Base-by-base conservation (phyloP, 1,284 basidiomycete species). In the Austroboletus novae-zelandiae region DNA sequence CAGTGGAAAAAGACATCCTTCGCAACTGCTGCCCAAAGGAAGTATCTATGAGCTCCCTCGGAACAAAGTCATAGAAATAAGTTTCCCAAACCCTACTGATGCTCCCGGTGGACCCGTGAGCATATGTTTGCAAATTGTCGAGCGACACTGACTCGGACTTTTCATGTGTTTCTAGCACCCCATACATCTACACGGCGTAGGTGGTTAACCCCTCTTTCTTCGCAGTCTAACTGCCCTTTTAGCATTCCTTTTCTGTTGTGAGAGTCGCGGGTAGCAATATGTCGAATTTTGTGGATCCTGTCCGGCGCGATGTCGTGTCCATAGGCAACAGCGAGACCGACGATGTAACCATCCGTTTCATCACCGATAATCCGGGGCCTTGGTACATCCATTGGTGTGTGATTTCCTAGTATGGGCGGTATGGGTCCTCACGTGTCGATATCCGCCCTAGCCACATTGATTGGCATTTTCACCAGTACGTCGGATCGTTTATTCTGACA, bases 101-200 rank as follows among this genome's bases (percentile, higher is more conserved):
- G 34, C 34, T n/a, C 34, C 34, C 15, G 34, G 34, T 35, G 34
- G 11, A 14, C 34, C 34, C 4, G 34, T 35, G 5, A n/a, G 4
- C 34, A 35, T 35, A n/a, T n/a, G 9, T n/a, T 35, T 35, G 11
- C 15, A n/a, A n/a, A n/a, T n/a, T n/a, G n/a, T n/a, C n/a, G n/a
- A n/a, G n/a, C n/a, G n/a, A n/a, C n/a, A n/a, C n/a, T n/a, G n/a
- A n/a, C n/a, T n/a, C 36, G 5, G 36, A 37, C 17, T 18, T 37
- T 17, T 37, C 5, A 34, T 4, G 15, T 17, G 11, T 37, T 37
- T 20, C 15, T 11, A 65, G 61, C 64, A 66, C 31, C 74, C 72
- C 2, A 68, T 74, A 53, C 73, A 74, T 59, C 61, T 76, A 29
- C 75, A 76, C 47, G 72, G 73, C 46, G 67, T 73, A 59, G 5